Conservation (phyloP, 2,329 filamentous ascomycete genomes). For the Colletotrichum paranaense region DNA sequence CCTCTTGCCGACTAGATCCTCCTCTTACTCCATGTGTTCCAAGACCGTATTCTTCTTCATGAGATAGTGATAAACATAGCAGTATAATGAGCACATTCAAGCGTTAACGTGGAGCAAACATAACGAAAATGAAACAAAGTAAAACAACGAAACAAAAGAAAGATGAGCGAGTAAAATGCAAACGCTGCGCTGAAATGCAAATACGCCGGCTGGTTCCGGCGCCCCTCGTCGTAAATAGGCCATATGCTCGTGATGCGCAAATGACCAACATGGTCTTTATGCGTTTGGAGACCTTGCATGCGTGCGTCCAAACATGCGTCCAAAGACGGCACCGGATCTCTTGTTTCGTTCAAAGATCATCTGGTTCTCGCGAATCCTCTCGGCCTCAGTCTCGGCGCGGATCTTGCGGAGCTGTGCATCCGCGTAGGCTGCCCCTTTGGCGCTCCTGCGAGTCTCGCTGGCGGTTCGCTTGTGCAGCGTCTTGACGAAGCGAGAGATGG, state of each 20-base stretch:
- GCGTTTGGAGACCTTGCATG: background rate
- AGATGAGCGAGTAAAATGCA: background rate
- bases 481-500: constrained; percentile 33
- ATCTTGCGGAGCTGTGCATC: constrained; percentile 31
- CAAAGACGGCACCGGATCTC: constrained; percentile 35
- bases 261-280: background rate
- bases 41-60: background rate
- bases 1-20: background rate
- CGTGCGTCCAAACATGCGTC: constrained; percentile 36
- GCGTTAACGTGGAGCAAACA: background rate
- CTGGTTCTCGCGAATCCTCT: constrained; percentile 28
- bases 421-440: constrained; percentile 26
- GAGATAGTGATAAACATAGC: background rate
- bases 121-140: background rate
- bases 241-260: constrained; percentile 4
- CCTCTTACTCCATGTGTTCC: background rate
- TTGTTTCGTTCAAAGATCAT: constrained; percentile 15
- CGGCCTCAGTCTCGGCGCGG: constrained; percentile 30
- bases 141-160: constrained; percentile 21
- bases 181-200: constrained; percentile 8
- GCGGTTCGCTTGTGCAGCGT: constrained; percentile 33
- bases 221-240: background rate
- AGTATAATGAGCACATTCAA: background rate
- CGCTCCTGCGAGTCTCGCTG: constrained; percentile 28
- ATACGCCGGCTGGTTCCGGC: background rate